phyloP scores from a whole-genome alignment of 148 eudicot genomes.

The Euryodendron excelsum region DNA sequence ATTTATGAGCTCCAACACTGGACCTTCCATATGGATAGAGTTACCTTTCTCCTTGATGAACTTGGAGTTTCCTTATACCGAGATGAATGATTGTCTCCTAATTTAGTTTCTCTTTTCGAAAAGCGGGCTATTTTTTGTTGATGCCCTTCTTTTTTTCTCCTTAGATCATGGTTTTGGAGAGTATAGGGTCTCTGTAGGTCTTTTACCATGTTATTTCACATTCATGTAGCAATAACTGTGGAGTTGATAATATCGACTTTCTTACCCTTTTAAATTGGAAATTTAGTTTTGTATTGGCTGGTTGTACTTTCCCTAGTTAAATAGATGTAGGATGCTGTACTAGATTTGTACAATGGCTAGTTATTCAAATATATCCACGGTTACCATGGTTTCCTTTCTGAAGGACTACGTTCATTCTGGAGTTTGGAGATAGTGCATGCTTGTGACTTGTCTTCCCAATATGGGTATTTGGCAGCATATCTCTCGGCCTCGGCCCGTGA shows the following conservation, averaged over 20 bases:
- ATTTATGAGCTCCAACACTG: background rate
- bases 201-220: background rate
- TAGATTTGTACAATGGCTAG: no score
- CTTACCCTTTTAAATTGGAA: background rate
- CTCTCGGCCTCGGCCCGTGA: no score
- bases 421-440: no score
- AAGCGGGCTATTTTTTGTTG: constrained; percentile 4
- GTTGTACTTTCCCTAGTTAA: background rate
- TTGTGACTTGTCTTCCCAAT: no score
- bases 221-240: background rate
- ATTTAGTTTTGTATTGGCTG: background rate
- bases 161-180: background rate
- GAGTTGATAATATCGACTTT: background rate
- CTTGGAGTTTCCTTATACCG: background rate
- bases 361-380: no score
- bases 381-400: no score
- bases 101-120: background rate
- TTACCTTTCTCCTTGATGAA: background rate
- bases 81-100: background rate
- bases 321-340: background rate
- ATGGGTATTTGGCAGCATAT: no score
- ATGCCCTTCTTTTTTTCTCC: background rate
- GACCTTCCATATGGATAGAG: background rate
- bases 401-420: no score
- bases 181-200: background rate